These are phyloP conservation scores for Fonsecaea monophora DNA, from an alignment of 2,329 filamentous ascomycete species.

Conservation along the genomic window DNA sequence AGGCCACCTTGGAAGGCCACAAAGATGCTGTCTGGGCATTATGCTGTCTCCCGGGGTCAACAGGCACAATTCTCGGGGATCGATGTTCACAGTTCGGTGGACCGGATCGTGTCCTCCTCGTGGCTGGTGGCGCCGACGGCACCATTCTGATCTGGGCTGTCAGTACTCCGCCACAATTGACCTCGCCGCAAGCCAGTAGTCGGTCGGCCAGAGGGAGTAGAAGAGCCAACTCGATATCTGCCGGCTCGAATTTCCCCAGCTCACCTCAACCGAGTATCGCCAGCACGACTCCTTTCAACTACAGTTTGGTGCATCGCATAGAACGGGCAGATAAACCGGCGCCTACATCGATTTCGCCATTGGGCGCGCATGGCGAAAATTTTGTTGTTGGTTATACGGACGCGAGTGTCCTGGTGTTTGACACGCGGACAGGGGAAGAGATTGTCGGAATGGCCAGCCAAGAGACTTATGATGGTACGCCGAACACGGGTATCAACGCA, in stretches of 20 bases:
- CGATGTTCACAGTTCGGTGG: conserved; percentile 75
- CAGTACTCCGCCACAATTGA: conserved; percentile 84
- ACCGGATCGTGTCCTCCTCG: conserved; percentile 85
- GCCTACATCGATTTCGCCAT: conserved; percentile 89
- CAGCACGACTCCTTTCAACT: conserved; percentile 83
- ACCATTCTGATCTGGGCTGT: conserved; percentile 94
- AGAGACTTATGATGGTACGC: conserved; percentile 90
- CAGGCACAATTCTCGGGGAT: conserved; percentile 78
- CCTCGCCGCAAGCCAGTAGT: conserved; percentile 76
- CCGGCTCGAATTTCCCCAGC: conserved; percentile 87
- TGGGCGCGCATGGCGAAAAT: conserved; percentile 80
- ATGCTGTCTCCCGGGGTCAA: conserved; percentile 85
- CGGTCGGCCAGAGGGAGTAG: conserved; percentile 76
- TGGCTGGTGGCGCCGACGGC: conserved; percentile 88
- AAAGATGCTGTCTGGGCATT: conserved; percentile 96
- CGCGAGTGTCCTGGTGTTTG: conserved; percentile 87
- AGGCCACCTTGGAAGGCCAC: conserved; percentile 91
- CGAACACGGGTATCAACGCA: conserved; percentile 83
- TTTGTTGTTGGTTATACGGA: conserved; percentile 95
- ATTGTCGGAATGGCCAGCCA: conserved; percentile 90
- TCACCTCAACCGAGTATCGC: conserved; percentile 88
- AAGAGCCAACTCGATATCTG: conserved; percentile 90
- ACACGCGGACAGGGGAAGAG: conserved; percentile 89
- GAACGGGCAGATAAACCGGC: conserved; percentile 70
- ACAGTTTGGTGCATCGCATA: conserved; percentile 88